phyloP scores from a whole-genome alignment of 169 alveolate genomes.

The Cyclospora cayetanensis region DNA sequence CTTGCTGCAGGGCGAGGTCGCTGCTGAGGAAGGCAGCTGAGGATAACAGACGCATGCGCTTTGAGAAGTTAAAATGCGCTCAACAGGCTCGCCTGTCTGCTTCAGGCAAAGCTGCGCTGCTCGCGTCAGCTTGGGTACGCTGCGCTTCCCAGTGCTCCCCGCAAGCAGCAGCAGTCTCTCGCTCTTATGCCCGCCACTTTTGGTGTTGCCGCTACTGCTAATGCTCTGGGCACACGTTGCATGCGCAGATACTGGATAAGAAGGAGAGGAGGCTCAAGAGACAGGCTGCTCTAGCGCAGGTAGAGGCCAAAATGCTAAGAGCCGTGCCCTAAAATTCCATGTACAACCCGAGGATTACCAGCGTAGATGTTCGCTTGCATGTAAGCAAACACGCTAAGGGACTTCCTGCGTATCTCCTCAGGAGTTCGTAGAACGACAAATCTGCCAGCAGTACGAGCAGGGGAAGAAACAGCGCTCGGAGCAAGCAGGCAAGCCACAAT shows the following conservation, averaged over 20 bases:
- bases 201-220: constrained; percentile 8
- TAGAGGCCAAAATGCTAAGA: not conserved
- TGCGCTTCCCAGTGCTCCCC: not conserved
- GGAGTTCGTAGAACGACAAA: constrained; percentile 31
- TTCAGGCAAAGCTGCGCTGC: constrained; percentile 15
- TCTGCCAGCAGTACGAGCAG: not conserved
- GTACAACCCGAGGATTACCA: not conserved
- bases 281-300: constrained; percentile 47
- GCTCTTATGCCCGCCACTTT: not conserved
- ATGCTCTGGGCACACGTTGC: too few species aligned
- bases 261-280: not conserved
- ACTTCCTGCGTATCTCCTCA: not conserved
- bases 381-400: not conserved
- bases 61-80: not conserved
- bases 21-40: not conserved
- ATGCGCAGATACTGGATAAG: constrained; percentile 19
- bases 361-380: not conserved
- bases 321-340: not conserved
- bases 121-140: constrained; percentile 29
- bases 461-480: constrained; percentile 13
- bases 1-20: not conserved
- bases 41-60: not conserved
- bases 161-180: not conserved
- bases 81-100: not conserved
- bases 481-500: not conserved